Percentiles rank a stretch among this genome's conserved stretches.
Conservation (phyloP, 192 early-diverging fungal species). For the Thamnidium elegans region DNA sequence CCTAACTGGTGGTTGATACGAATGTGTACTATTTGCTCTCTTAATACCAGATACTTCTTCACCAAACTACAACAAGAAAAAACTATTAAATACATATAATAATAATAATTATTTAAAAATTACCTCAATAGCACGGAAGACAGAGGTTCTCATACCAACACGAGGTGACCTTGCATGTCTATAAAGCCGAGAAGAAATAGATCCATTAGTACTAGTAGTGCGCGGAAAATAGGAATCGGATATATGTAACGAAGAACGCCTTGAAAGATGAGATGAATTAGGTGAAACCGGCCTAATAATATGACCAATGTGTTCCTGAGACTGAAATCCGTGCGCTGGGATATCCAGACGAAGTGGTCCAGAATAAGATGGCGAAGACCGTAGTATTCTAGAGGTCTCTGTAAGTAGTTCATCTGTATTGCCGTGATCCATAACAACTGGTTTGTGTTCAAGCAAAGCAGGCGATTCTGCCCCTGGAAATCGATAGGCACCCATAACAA, state of each 20-base stretch:
- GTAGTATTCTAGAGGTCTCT: constrained; percentile 22
- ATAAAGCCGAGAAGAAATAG: constrained; percentile 22
- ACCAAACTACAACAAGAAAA: constrained; percentile 10
- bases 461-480: constrained; percentile 11
- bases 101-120: neutral
- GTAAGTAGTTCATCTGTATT: constrained; percentile 10
- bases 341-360: constrained; percentile 12
- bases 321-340: constrained; percentile 17
- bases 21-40: constrained; percentile 14
- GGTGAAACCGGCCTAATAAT: constrained; percentile 32
- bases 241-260: constrained; percentile 22
- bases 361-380: neutral
- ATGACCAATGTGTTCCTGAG: constrained; percentile 30
- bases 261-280: constrained; percentile 9
- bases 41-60: constrained; percentile 11
- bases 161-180: constrained; percentile 26
- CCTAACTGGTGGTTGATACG: too few relatives aligned
- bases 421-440: neutral
- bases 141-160: constrained; percentile 44
- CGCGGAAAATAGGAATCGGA: constrained; percentile 13
- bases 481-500: constrained; percentile 35
- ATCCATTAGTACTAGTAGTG: constrained; percentile 19
- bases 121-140: constrained; percentile 55
- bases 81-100: neutral
- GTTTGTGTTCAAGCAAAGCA: constrained; percentile 6